Evolutionary conservation across 306 rosid species (phyloP).

Genomic region (Medicago ruthenica): DNA sequence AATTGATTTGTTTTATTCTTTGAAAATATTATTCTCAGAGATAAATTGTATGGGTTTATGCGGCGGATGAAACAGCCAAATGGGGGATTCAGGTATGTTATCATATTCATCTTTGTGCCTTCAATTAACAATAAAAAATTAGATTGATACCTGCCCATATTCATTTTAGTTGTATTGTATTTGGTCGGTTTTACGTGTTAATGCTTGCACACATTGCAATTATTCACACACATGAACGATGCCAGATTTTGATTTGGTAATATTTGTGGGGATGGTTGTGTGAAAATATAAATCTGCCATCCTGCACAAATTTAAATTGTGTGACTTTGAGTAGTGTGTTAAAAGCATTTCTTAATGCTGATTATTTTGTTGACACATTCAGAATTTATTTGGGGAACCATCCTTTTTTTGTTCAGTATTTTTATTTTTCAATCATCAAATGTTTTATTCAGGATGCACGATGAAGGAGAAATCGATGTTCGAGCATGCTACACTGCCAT

Average conservation of each 20-base stretch:
- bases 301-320: neutral
- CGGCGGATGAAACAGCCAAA: slow-evolving; percentile 77
- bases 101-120: slow-evolving; percentile 34
- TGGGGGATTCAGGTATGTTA: slow-evolving; percentile 85
- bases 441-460: slow-evolving; percentile 73
- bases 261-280: slow-evolving; percentile 25
- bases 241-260: slow-evolving; percentile 30
- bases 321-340: slow-evolving; percentile 23
- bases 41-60: slow-evolving; percentile 65
- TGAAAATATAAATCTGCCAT: slow-evolving; percentile 26
- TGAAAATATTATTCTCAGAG: slow-evolving; percentile 55
- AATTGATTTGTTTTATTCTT: slow-evolving; percentile 42
- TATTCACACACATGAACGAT: neutral
- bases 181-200: neutral
- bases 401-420: slow-evolving; percentile 7
- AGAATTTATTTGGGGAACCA: slow-evolving; percentile 14
- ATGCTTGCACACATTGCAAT: slow-evolving; percentile 12
- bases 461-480: slow-evolving; percentile 87
- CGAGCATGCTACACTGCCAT: slow-evolving; percentile 98
- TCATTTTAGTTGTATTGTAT: slow-evolving; percentile 23
- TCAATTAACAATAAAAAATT: slow-evolving; percentile 26
- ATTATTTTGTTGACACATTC: slow-evolving; percentile 33
- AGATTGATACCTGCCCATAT: neutral
- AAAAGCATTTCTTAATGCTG: slow-evolving; percentile 17
- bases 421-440: slow-evolving; percentile 28